Conservation (phyloP, 495 filamentous ascomycete genomes). For the Xylaria scruposa region DNA sequence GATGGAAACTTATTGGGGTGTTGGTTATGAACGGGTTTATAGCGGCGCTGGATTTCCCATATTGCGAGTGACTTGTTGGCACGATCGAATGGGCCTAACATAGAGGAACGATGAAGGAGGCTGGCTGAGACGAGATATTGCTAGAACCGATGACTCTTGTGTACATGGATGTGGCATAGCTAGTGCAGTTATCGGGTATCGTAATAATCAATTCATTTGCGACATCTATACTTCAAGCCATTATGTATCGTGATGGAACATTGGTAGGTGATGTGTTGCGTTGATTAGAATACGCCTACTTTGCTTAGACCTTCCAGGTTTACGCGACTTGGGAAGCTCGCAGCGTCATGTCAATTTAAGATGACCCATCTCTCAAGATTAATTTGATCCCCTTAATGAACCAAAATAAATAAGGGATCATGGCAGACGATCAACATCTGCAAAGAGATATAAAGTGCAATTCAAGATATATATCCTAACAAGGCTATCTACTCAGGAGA, state of each 20-base stretch:
- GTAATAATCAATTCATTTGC: constrained; percentile 22
- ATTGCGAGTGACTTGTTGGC: constrained; percentile 26
- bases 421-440: neutral
- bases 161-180: constrained; percentile 13
- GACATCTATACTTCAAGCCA: neutral
- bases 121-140: neutral
- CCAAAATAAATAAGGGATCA: neutral
- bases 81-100: neutral
- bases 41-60: constrained; percentile 36
- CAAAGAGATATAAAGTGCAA: neutral
- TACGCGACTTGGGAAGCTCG: too few species aligned
- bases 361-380: too few species aligned
- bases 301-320: neutral
- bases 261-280: neutral
- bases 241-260: neutral
- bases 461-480: neutral
- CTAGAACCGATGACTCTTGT: constrained; percentile 8
- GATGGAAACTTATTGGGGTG: constrained; percentile 22
- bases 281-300: neutral
- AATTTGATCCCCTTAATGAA: neutral
- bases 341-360: too few species aligned
- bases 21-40: constrained; percentile 38
- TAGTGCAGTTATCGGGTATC: neutral
- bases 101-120: neutral
- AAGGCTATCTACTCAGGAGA: neutral